Conservation (phyloP, 192 early-diverging fungal species). For the Coemansia javaensis region DNA sequence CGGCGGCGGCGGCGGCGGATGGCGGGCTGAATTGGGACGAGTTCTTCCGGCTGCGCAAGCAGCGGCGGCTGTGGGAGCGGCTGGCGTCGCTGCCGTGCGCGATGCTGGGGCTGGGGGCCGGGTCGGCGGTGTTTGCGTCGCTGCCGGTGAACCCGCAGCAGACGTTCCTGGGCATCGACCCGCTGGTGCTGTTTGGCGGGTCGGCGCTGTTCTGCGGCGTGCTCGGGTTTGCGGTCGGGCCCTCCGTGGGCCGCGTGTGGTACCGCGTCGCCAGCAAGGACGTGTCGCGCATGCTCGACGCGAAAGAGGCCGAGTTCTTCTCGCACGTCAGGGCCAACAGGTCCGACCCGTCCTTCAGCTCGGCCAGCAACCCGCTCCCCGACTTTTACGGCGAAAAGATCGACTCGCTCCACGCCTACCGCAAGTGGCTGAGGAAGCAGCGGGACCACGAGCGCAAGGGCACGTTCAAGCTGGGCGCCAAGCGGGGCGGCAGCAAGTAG, state of each 20-base stretch:
- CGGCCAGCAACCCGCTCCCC: slow-evolving; percentile 71
- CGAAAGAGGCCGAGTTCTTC: slow-evolving; percentile 56
- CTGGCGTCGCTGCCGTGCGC: slow-evolving; percentile 56
- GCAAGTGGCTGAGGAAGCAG: slow-evolving; percentile 86
- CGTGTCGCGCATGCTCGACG: slow-evolving; percentile 35
- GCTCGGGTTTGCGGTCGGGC: slow-evolving; percentile 60
- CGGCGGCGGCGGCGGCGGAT: no score
- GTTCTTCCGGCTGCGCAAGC: slow-evolving; percentile 61
- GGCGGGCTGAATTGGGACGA: slow-evolving; percentile 54
- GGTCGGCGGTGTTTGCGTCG: slow-evolving; percentile 55
- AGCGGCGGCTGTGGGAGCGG: slow-evolving; percentile 61
- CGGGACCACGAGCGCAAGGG: slow-evolving; percentile 68
- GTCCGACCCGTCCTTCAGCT: slow-evolving; percentile 62
- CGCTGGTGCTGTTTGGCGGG: slow-evolving; percentile 54
- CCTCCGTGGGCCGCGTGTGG: slow-evolving; percentile 56
- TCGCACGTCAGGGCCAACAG: slow-evolving; percentile 60
- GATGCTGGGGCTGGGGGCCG: slow-evolving; percentile 43
- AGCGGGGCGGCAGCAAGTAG: no score
- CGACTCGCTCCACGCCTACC: slow-evolving; percentile 74
- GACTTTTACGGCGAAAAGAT: slow-evolving; percentile 94
- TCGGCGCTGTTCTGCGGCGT: slow-evolving; percentile 56
- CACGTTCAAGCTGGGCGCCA: slow-evolving; percentile 56
- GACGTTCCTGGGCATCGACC: slow-evolving; percentile 64
- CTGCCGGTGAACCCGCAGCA: slow-evolving; percentile 59
- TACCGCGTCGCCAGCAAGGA: slow-evolving; percentile 56